These are phyloP conservation scores for Cladosporium sp. DNA, from an alignment of 2,329 filamentous ascomycete genomes.

Conservation along the genomic window DNA sequence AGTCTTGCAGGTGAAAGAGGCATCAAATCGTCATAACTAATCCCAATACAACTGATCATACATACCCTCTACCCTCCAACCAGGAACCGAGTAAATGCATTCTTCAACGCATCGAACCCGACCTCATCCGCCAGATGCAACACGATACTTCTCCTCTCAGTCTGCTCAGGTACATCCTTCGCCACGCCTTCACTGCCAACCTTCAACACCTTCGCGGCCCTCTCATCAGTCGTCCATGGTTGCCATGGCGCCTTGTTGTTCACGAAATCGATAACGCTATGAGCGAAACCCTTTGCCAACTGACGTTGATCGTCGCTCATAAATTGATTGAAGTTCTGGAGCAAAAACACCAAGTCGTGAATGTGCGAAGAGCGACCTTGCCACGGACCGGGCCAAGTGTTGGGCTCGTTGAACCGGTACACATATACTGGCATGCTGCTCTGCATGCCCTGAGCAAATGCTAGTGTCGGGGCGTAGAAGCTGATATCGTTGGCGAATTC, in stretches of 20 bases:
- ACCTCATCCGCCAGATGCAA: conserved; percentile 16
- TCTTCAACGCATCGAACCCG: conserved; percentile 15
- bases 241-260: conserved; percentile 34
- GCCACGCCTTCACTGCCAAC: conserved; percentile 6
- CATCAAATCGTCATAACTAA: too few species aligned
- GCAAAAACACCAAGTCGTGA: conserved; percentile 43
- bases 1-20: not conserved
- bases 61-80: not conserved
- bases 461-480: conserved; percentile 42
- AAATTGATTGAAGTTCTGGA: conserved; percentile 44
- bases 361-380: conserved; percentile 41
- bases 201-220: conserved; percentile 16
- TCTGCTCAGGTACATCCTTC: conserved; percentile 17
- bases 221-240: conserved; percentile 29
- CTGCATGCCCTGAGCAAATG: conserved; percentile 32
- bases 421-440: conserved; percentile 29
- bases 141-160: conserved; percentile 15
- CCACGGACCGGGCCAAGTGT: conserved; percentile 43
- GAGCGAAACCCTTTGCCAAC: conserved; percentile 33
- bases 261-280: conserved; percentile 37
- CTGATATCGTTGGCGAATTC: conserved; percentile 44
- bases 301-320: conserved; percentile 31
- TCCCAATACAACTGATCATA: not conserved
- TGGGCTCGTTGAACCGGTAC: conserved; percentile 46
- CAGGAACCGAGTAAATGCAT: conserved; percentile 15